Evolutionary conservation across 2,329 filamentous ascomycete species (phyloP).

Genomic region (Tolypocladium tundrense): DNA sequence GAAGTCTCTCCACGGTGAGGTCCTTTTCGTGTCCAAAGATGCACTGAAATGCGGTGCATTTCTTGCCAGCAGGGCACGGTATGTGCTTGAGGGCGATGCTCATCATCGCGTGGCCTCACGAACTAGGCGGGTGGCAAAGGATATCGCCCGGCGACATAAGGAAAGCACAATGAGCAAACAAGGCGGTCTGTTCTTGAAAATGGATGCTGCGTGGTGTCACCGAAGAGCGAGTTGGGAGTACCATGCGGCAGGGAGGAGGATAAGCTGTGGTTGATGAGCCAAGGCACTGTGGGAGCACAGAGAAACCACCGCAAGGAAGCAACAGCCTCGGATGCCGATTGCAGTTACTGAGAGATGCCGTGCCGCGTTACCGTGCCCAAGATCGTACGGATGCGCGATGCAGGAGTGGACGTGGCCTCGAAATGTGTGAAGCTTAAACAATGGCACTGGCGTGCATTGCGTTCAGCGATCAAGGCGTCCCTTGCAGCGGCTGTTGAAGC

Average conservation of each 20-base stretch:
- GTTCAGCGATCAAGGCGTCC: too few relatives aligned
- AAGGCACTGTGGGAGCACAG: neutral
- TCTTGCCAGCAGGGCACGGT: constrained; percentile 37
- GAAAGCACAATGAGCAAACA: neutral
- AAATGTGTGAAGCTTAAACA: neutral
- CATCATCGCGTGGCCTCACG: constrained; percentile 13
- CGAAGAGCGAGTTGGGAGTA: neutral
- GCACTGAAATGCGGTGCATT: constrained; percentile 38
- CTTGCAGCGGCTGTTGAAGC: too few relatives aligned
- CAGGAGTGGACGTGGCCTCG: neutral
- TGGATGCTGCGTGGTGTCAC: neutral
- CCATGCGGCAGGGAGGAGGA: neutral
- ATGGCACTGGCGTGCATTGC: neutral
- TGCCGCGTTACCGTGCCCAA: neutral
- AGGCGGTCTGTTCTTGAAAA: neutral
- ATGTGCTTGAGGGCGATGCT: constrained; percentile 35
- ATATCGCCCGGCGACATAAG: neutral
- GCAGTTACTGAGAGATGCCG: neutral
- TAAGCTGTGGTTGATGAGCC: neutral
- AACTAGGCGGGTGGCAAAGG: neutral
- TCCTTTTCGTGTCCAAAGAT: constrained; percentile 36
- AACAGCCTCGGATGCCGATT: neutral
- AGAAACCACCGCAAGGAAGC: neutral
- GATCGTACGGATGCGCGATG: neutral
- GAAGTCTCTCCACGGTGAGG: constrained; percentile 5